A percentile compares a stretch with the other conserved stretches of the same genome.
phyloP scores from a whole-genome alignment of 75 land plant genomes.

The Selaginella moellendorffii region DNA sequence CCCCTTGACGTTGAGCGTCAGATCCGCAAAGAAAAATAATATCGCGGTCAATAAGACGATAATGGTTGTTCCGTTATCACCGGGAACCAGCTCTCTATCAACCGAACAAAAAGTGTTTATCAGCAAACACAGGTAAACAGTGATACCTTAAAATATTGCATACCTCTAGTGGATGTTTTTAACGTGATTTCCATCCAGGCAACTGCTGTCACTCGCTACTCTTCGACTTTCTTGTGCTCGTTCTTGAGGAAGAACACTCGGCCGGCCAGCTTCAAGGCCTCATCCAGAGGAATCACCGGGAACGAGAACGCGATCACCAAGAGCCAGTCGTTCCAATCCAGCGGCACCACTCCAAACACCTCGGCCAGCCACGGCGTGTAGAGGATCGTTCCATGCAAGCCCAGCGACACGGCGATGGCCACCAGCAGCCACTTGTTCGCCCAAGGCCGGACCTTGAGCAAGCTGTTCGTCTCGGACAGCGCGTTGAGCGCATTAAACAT shows the following conservation, averaged over 20 bases:
- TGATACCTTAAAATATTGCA: too few species aligned
- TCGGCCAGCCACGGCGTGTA: constrained; percentile 6
- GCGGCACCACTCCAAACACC: constrained; percentile 4
- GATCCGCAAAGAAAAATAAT: too few species aligned
- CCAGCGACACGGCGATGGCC: neutral
- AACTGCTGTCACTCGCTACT: too few species aligned
- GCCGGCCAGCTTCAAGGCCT: neutral
- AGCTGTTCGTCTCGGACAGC: neutral
- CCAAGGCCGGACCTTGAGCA: neutral
- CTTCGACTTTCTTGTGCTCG: neutral
- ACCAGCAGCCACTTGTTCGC: constrained; percentile 1
- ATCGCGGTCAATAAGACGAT: too few species aligned
- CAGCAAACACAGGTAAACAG: too few species aligned
- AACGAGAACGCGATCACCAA: constrained; percentile 5
- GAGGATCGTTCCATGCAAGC: neutral
- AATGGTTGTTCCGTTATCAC: too few species aligned
- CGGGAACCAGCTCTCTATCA: too few species aligned
- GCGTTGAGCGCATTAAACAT: constrained; percentile 2
- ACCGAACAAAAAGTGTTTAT: too few species aligned
- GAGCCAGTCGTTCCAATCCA: constrained; percentile 1
- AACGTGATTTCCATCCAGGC: too few species aligned
- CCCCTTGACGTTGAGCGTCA: too few species aligned
- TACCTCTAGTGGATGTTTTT: too few species aligned
- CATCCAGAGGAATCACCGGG: constrained; percentile 1
- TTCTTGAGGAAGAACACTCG: neutral